phyloP scores from a whole-genome alignment of 805 yeast genomes.

The Starmera quercuum region DNA sequence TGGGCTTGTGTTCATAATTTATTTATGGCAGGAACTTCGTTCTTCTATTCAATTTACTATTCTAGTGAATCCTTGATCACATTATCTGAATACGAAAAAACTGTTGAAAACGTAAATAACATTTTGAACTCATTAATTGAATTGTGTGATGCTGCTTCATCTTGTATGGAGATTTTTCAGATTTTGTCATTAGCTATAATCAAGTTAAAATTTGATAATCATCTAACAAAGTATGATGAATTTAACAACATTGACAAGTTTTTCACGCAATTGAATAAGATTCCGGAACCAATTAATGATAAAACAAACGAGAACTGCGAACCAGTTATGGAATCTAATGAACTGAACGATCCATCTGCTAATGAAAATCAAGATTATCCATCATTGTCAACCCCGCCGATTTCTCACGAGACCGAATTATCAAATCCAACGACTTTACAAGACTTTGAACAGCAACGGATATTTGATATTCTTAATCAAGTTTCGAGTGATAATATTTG shows the following conservation, averaged over 20 bases:
- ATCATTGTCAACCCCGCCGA: constrained; percentile 16
- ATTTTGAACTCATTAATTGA: constrained; percentile 57
- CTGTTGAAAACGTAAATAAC: constrained; percentile 40
- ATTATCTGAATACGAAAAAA: constrained; percentile 41
- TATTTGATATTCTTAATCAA: constrained; percentile 55
- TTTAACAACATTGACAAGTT: constrained; percentile 15
- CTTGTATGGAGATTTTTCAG: constrained; percentile 66
- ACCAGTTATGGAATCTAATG: not conserved
- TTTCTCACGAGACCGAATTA: not conserved
- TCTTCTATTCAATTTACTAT: constrained; percentile 68
- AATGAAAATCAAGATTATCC: constrained; percentile 13
- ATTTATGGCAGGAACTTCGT: constrained; percentile 85
- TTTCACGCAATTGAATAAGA: constrained; percentile 16
- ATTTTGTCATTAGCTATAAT: constrained; percentile 65
- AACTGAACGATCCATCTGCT: not conserved
- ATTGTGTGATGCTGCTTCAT: constrained; percentile 71
- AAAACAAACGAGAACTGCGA: not conserved
- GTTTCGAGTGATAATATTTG: constrained; percentile 54
- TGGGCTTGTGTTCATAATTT: constrained; percentile 92
- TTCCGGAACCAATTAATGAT: not conserved
- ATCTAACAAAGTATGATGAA: constrained; percentile 7
- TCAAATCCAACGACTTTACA: constrained; percentile 3
- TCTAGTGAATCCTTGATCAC: constrained; percentile 43
- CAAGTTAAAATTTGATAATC: constrained; percentile 37
- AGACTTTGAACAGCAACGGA: constrained; percentile 41